Evolutionary conservation across 2,329 filamentous ascomycete genomes (phyloP), one percentile per base, ranked within the genome.

Genomic region (Lachnellula cervina): DNA sequence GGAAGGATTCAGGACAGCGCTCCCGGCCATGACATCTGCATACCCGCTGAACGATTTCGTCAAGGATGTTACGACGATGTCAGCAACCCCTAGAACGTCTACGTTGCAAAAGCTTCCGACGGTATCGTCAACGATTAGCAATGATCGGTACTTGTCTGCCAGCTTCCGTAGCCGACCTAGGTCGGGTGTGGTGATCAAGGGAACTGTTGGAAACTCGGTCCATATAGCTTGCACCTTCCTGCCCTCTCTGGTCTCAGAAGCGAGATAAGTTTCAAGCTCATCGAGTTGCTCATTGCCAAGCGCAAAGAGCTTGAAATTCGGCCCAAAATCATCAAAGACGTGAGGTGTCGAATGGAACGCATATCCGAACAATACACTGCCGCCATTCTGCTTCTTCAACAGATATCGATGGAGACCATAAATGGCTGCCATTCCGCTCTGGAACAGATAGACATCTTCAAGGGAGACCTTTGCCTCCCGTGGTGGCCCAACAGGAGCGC

Each of bases 1-100:
- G 3, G 71, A 62, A 0, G 78, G 78, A 62, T 80, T 80, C 42
- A 83, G 70, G 42, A 77, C 72, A 17, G 74, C 62, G 50, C 74
- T 76, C n/a, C 77, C 81, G 35, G 71, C 80, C 71, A 83, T 77
- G 48, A 79, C 76, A 64, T 85, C 75, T 21, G 79, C 74, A 57
- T 76, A 76, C 16, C 82, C 82, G 57, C 71, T 80, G 63, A 86
- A 84, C 1, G 75, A 74, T 66, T 84, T 84, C n/a, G 80, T 83
- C 16, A 83, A 70, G 23, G 75, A 79, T 0, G 77, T 77, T 16
- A 80, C 60, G 32, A 84, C 58, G 0, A 81, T 65, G 59, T 84
- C 80, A 1, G 76, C 74, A 0, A 73, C 69, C 5, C 68, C 60
- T 3, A 81, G 65, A 35, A 84, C 66, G 63, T 84, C 70, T 19